phyloP scores from a whole-genome alignment of 257 asterid genomes.

The Solanum rostratum region DNA sequence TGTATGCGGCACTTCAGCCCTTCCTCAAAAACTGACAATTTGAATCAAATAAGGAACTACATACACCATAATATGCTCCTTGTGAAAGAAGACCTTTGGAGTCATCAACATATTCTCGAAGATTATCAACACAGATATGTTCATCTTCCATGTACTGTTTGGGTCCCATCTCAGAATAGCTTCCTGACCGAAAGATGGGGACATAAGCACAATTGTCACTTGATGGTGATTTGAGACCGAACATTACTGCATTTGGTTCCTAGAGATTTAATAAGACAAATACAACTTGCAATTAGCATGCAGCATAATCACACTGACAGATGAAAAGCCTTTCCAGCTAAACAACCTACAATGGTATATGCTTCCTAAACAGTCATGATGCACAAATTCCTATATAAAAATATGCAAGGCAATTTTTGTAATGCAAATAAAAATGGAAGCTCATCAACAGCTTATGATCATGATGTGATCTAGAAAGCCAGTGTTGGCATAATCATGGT shows the following conservation, averaged over 20 bases:
- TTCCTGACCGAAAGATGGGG: slow-evolving; percentile 68
- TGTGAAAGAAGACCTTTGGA: slow-evolving; percentile 32
- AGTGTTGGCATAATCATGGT: neutral
- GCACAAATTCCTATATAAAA: neutral
- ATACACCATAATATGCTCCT: slow-evolving; percentile 83
- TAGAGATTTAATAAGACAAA: slow-evolving; percentile 10
- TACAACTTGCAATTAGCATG: neutral
- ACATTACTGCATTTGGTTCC: slow-evolving; percentile 27
- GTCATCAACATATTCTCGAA: slow-evolving; percentile 35
- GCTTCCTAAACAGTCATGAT: neutral
- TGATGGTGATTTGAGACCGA: slow-evolving; percentile 28
- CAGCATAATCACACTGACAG: neutral
- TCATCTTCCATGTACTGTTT: slow-evolving; percentile 84
- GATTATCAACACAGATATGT: slow-evolving; percentile 65
- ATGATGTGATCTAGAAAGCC: neutral
- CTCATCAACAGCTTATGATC: neutral
- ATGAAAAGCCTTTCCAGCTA: neutral
- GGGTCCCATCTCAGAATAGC: slow-evolving; percentile 79
- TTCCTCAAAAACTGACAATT: neutral
- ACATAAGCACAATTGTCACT: slow-evolving; percentile 40
- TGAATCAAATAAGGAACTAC: slow-evolving; percentile 16
- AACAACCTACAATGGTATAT: neutral
- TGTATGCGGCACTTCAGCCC: neutral
- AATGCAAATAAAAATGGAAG: neutral
- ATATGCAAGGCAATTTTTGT: neutral